Conservation (phyloP, 305 asterid genomes). For the Solanum aculeatissimum region DNA sequence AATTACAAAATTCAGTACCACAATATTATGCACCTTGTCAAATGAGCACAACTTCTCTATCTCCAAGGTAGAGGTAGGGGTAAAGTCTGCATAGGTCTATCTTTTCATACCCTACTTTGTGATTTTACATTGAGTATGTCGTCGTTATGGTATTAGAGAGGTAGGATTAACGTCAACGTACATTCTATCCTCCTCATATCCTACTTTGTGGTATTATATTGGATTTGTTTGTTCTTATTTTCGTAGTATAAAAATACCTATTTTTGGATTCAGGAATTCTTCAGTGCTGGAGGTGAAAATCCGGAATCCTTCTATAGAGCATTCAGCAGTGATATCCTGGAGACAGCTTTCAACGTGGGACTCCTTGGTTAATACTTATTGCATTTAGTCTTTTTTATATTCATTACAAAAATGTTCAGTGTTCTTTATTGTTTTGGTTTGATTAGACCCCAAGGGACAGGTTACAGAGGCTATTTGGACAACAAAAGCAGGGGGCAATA, state of each 20-base stretch:
- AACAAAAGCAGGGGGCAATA: slow-evolving; percentile 14
- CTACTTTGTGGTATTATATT: no score
- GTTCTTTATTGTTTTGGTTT: background rate
- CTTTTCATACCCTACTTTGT: no score
- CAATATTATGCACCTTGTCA: background rate
- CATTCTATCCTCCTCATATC: no score
- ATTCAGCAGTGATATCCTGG: slow-evolving; percentile 34
- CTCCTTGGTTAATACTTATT: background rate
- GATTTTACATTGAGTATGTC: no score
- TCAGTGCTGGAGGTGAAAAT: slow-evolving; percentile 32
- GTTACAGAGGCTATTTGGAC: slow-evolving; percentile 18
- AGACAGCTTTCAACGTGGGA: slow-evolving; percentile 38
- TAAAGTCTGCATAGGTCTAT: no score
- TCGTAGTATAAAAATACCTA: no score
- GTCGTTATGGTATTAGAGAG: background rate
- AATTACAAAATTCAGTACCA: background rate
- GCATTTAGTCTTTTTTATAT: no score
- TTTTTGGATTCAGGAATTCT: slow-evolving; percentile 15
- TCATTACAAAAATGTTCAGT: background rate
- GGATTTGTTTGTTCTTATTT: no score
- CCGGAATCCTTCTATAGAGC: slow-evolving; percentile 22
- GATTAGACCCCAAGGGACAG: slow-evolving; percentile 17
- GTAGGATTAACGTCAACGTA: background rate
- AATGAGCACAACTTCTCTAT: no score
- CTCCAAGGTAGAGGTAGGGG: no score